A percentile compares a stretch with the other conserved stretches of the same genome.
These are phyloP conservation scores for Anethum foeniculum DNA, from an alignment of 140 eudicot species.

Conservation along the genomic window DNA sequence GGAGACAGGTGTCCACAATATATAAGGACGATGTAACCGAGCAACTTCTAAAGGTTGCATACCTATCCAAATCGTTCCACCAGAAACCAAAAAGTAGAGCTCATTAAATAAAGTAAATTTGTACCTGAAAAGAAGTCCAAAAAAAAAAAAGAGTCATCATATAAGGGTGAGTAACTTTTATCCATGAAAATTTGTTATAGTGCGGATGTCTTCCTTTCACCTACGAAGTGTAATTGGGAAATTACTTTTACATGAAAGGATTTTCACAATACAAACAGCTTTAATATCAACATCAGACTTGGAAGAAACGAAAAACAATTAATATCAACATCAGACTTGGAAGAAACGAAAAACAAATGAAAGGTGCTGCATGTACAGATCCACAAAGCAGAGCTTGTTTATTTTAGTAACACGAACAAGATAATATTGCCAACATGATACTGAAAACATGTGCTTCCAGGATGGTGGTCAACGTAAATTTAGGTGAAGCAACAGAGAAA, in stretches of 20 bases:
- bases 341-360: neutral
- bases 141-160: neutral
- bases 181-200: neutral
- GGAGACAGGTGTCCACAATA: neutral
- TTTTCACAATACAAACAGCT: neutral
- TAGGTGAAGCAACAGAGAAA: neutral
- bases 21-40: neutral
- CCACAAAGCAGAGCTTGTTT: no score
- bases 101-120: slow-evolving; percentile 91
- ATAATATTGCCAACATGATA: neutral
- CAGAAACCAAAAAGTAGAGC: slow-evolving; percentile 94
- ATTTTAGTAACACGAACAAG: neutral
- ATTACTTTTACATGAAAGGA: neutral
- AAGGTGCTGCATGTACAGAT: neutral
- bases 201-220: neutral
- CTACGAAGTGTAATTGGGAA: neutral
- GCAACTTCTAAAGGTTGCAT: slow-evolving; percentile 19
- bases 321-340: neutral
- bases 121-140: slow-evolving; percentile 55
- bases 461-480: neutral
- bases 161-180: neutral
- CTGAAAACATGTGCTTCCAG: neutral
- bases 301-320: neutral
- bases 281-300: neutral
- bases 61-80: slow-evolving; percentile 98